Evolutionary conservation across 768 basidiomycete species (phyloP), one percentile per base, ranked within the genome.

Genomic region (Chalciporus piperatus): DNA sequence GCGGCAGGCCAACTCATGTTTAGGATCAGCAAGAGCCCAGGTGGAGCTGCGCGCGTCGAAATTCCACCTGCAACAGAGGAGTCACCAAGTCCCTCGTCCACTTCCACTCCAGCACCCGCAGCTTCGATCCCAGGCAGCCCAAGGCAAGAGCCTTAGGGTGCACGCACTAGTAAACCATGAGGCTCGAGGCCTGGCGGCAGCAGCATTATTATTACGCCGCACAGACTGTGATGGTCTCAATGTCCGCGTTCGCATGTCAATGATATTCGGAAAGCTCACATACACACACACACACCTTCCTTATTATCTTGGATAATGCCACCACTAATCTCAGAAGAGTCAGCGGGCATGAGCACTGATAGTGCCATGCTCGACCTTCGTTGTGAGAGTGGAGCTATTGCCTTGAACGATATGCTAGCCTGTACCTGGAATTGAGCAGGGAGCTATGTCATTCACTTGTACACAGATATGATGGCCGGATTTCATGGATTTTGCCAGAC

Each of bases 1-100:
- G 61, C 66, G 11, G 66, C 67, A 5, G 67, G 67, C 10, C 69
- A 43, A 46, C 57, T 68, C 20, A 28, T 47, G 9, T 70, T 68
- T 42, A 66, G 48, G 37, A 70, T 68, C 22, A 55, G 51, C 49
- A 66, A 28, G 54, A 59, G 56, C 14, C 2, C 14, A 12, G n/a
- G 22, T 1, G 57, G 52, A 4, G 51, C 8, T 11, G 54, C 48
- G 11, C 20, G 25, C 14, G 19, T 38, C 17, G 54, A 59, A 6
- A 28, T 37, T 2, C 43, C 57, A n/a, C 55, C 33, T 6, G 30
- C 28, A 11, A 11, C 30, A 8, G 6, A 37, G 3, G 41, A 51
- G 13, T 20, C 42, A 28, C 28, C 45, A 6, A 45, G 42, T 8
- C 22, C 28, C n/a, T 7, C 22, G 14, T n/a, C 47, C 22, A 13